Percentiles rank a stretch among this genome's conserved stretches.
Conservation (phyloP, 2,329 filamentous ascomycete species). For the Trichoderma arundinaceum region DNA sequence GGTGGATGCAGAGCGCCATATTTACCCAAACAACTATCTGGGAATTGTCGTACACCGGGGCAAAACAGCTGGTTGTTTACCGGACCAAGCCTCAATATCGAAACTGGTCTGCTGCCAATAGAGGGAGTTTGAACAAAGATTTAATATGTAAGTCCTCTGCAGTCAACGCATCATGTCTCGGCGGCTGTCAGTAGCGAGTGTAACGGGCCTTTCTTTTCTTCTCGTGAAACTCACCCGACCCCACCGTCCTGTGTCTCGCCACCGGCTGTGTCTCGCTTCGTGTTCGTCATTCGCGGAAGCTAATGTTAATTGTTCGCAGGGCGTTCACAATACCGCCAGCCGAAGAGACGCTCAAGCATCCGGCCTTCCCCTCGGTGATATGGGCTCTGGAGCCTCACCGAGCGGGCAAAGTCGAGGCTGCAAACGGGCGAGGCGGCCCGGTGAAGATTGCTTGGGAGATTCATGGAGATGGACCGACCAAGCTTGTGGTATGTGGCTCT, state of each 20-base stretch:
- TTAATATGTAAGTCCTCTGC: background rate
- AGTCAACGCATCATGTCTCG: background rate
- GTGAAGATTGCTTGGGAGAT: constrained; percentile 79
- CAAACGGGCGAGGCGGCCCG: constrained; percentile 73
- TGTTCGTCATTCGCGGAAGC: background rate
- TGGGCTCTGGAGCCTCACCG: constrained; percentile 72
- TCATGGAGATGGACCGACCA: constrained; percentile 74
- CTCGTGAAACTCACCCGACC: background rate
- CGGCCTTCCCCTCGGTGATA: constrained; percentile 68
- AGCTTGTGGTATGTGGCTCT: constrained; percentile 67
- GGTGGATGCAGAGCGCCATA: background rate
- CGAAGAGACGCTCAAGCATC: constrained; percentile 66
- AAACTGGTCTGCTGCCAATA: background rate
- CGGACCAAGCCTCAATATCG: background rate
- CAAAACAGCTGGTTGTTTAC: background rate
- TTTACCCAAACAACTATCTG: background rate
- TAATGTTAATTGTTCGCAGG: constrained; percentile 27
- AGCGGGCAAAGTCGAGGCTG: constrained; percentile 67
- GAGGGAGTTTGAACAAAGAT: background rate
- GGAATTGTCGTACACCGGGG: background rate
- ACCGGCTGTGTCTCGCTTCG: background rate
- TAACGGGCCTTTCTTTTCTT: constrained; percentile 1
- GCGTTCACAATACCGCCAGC: constrained; percentile 49
- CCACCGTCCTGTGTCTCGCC: constrained; percentile 3
- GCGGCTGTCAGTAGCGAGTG: background rate